Evolutionary conservation across 108 stramenopile genomes (phyloP).

Genomic region (Skeletonema grethae): DNA sequence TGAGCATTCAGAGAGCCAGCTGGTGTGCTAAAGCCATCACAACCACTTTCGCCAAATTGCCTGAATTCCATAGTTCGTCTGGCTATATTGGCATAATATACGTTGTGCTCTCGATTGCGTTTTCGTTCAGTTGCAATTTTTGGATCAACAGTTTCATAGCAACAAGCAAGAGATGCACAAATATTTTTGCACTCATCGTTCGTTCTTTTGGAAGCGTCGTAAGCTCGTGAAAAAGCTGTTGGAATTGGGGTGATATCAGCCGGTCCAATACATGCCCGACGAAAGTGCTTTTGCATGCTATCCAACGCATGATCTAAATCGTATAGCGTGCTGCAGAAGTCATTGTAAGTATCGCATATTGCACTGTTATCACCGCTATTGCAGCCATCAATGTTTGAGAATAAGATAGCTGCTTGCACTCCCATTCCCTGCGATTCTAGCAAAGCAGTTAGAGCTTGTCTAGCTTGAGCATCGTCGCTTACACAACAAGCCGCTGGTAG

Average conservation of each 20-base stretch:
- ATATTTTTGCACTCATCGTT: constrained; percentile 1
- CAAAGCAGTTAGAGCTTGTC: not conserved
- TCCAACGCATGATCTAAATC: constrained; percentile 10
- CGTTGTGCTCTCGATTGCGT: constrained; percentile 10
- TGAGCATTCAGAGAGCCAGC: constrained; percentile 17
- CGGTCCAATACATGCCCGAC: not conserved
- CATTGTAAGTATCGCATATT: constrained; percentile 19
- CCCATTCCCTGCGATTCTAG: constrained; percentile 27
- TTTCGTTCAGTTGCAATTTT: constrained; percentile 2
- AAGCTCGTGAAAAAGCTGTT: not conserved
- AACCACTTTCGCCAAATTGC: not conserved
- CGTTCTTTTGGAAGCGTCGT: not conserved
- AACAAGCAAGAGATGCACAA: constrained; percentile 17
- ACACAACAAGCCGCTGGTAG: constrained; percentile 32
- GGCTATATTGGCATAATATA: not conserved
- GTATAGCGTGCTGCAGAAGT: constrained; percentile 21
- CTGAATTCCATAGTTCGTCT: not conserved
- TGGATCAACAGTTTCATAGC: constrained; percentile 8
- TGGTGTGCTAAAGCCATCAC: not conserved
- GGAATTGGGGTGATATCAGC: not conserved
- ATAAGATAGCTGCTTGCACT: constrained; percentile 2
- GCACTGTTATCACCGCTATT: constrained; percentile 12
- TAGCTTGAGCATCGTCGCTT: constrained; percentile 17
- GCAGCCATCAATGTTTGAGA: constrained; percentile 15
- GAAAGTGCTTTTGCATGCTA: constrained; percentile 9